A percentile compares a stretch with the other conserved stretches of the same genome.
Conservation (phyloP, 2,329 filamentous ascomycete genomes). For the Amauroascus verrucosus region DNA sequence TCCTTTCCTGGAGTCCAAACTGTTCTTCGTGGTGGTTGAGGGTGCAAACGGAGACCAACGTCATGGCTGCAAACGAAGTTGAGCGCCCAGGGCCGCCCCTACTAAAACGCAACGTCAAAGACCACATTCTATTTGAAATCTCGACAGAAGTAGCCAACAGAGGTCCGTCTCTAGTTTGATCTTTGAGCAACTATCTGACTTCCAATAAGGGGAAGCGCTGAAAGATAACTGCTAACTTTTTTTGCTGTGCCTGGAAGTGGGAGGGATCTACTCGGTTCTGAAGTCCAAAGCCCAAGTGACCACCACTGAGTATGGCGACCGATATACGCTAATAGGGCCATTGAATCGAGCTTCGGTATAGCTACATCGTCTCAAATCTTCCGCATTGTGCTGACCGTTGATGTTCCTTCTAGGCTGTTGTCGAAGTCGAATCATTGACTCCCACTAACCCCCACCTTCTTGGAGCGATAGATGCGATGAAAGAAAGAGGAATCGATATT, state of each 20-base stretch:
- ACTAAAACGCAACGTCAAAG: slow-evolving; percentile 64
- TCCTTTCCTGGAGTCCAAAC: no score
- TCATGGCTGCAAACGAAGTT: slow-evolving; percentile 13
- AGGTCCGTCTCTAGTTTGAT: slow-evolving; percentile 42
- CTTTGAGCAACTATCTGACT: not conserved
- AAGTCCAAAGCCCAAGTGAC: slow-evolving; percentile 98
- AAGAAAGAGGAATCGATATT: slow-evolving; percentile 74
- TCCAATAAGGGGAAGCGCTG: slow-evolving; percentile 9
- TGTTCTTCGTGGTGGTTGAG: not conserved
- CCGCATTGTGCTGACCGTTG: slow-evolving; percentile 17
- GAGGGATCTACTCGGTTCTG: slow-evolving; percentile 97
- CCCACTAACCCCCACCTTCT: slow-evolving; percentile 70
- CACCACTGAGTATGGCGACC: slow-evolving; percentile 94
- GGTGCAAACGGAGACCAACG: slow-evolving; percentile 5
- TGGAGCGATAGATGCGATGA: slow-evolving; percentile 83
- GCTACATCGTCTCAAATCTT: not conserved
- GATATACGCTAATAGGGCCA: slow-evolving; percentile 90
- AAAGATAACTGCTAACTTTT: not conserved
- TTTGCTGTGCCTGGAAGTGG: slow-evolving; percentile 43
- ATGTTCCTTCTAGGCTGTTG: slow-evolving; percentile 57
- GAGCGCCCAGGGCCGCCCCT: slow-evolving; percentile 49
- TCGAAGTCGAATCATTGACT: slow-evolving; percentile 89
- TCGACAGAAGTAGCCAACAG: slow-evolving; percentile 96
- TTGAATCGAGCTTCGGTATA: slow-evolving; percentile 78
- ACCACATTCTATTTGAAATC: slow-evolving; percentile 92